These are phyloP conservation scores for Fusarium protoensiforme DNA, from an alignment of 2,329 filamentous ascomycete species.

Conservation along the genomic window DNA sequence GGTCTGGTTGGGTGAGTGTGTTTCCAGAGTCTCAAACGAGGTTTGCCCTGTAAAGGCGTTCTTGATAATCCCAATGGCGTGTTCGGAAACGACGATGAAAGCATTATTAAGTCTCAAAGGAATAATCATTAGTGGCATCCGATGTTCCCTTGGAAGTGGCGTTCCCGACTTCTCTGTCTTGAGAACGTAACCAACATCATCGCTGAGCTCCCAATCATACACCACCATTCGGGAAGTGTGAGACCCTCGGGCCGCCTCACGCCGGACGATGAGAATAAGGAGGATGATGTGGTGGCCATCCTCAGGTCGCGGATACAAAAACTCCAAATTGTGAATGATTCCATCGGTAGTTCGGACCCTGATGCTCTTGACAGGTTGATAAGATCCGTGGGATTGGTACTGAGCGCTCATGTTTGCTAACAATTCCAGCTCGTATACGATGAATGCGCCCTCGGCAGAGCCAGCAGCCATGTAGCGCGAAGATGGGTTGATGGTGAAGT, in stretches of 20 bases:
- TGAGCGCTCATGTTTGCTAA: constrained; percentile 62
- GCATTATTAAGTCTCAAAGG: constrained; percentile 77
- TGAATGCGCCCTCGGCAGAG: constrained; percentile 75
- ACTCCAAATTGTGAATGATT: constrained; percentile 87
- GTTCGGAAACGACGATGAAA: constrained; percentile 75
- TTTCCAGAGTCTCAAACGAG: constrained; percentile 57
- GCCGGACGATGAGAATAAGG: constrained; percentile 68
- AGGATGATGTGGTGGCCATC: constrained; percentile 81
- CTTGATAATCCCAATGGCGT: constrained; percentile 66
- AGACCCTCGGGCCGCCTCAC: constrained; percentile 45
- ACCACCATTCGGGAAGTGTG: constrained; percentile 60
- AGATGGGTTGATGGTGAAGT: constrained; percentile 82
- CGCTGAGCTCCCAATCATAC: constrained; percentile 70
- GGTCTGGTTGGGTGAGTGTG: constrained; percentile 54
- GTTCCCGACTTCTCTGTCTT: constrained; percentile 61
- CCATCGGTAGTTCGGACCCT: constrained; percentile 67
- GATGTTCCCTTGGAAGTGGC: constrained; percentile 60
- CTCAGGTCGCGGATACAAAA: constrained; percentile 76
- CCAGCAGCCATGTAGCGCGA: constrained; percentile 76
- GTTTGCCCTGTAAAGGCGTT: constrained; percentile 64
- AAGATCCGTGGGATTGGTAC: constrained; percentile 55
- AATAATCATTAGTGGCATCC: constrained; percentile 76
- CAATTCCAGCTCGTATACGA: constrained; percentile 76
- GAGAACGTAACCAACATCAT: constrained; percentile 59
- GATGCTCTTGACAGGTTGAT: constrained; percentile 68